Conservation (phyloP, 2,329 filamentous ascomycete species). For the Paraconiothyrium sp. region DNA sequence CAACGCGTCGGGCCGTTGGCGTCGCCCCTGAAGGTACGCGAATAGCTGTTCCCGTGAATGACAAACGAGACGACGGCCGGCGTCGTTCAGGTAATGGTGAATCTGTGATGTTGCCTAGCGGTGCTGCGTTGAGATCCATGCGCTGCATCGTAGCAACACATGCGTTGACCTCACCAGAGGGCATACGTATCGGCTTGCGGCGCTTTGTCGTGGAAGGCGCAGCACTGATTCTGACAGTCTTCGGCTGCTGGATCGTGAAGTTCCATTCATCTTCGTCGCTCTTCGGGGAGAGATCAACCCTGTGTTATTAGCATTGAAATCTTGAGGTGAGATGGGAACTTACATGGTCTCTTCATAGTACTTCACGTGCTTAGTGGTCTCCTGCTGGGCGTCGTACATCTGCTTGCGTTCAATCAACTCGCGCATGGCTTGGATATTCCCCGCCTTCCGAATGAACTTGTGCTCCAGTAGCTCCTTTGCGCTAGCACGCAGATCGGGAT, state of each 20-base stretch:
- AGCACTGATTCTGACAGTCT: constrained; percentile 70
- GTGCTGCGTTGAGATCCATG: constrained; percentile 56
- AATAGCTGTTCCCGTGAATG: constrained; percentile 51
- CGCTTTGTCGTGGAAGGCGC: constrained; percentile 58
- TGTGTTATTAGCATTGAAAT: constrained; percentile 37
- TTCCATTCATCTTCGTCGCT: constrained; percentile 88
- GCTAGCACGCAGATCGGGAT: constrained; percentile 82
- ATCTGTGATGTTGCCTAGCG: constrained; percentile 52
- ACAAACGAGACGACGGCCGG: constrained; percentile 44
- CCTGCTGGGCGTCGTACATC: constrained; percentile 79
- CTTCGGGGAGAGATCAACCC: constrained; percentile 71
- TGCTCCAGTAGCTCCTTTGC: constrained; percentile 89
- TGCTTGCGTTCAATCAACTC: constrained; percentile 86
- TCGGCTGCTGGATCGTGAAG: constrained; percentile 83
- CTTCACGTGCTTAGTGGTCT: constrained; percentile 72
- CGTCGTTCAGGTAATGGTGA: constrained; percentile 41
- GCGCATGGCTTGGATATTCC: constrained; percentile 86
- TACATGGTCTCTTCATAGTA: constrained; percentile 94
- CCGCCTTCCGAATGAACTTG: constrained; percentile 85
- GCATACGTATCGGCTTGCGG: constrained; percentile 58
- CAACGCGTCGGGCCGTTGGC: constrained; percentile 56
- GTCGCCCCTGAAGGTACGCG: constrained; percentile 48
- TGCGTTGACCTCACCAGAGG: constrained; percentile 49
- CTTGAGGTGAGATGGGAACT: constrained; percentile 32
- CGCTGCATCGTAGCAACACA: constrained; percentile 50